These are phyloP conservation scores for Globisporangium yorkense DNA, from an alignment of 352 stramenopile species.

Conservation along the genomic window DNA sequence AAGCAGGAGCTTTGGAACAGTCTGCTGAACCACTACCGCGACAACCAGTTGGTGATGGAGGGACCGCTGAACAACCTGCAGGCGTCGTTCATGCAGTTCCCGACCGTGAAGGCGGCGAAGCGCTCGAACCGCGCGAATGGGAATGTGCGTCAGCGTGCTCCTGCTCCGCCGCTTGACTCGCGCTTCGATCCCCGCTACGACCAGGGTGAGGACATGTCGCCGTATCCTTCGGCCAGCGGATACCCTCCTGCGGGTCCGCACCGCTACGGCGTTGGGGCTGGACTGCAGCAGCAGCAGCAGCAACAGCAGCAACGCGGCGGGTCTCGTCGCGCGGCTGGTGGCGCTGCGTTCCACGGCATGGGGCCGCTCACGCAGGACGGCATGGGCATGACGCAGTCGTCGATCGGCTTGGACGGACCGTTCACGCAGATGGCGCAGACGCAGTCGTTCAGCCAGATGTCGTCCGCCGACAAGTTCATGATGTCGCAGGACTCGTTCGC, in stretches of 20 bases:
- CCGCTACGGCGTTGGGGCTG: conserved; percentile 18
- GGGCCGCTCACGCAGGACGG: conserved; percentile 74
- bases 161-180: conserved; percentile 70
- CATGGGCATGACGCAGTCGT: conserved; percentile 46
- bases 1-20: conserved; percentile 97
- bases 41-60: conserved; percentile 94
- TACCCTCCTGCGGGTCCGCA: conserved; percentile 34
- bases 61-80: conserved; percentile 96
- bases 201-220: conserved; percentile 18
- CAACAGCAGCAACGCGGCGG: conserved; percentile 14
- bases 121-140: conserved; percentile 26
- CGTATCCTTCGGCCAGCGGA: conserved; percentile 8
- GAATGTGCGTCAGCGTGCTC: conserved; percentile 39
- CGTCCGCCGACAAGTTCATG: conserved; percentile 57
- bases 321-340: conserved; percentile 8
- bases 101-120: conserved; percentile 44
- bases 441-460: conserved; percentile 84
- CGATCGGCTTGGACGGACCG: conserved; percentile 47
- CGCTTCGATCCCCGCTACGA: conserved; percentile 84
- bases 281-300: conserved; percentile 5
- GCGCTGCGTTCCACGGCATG: conserved; percentile 19
- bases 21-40: conserved; percentile 97
- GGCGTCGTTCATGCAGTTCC: conserved; percentile 96
- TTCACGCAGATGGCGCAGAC: conserved; percentile 80
- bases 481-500: conserved; percentile 83